Percentiles rank a stretch among this genome's conserved stretches.
Conservation (phyloP, 352 stramenopile genomes). For the Elongisporangium anandrum region DNA sequence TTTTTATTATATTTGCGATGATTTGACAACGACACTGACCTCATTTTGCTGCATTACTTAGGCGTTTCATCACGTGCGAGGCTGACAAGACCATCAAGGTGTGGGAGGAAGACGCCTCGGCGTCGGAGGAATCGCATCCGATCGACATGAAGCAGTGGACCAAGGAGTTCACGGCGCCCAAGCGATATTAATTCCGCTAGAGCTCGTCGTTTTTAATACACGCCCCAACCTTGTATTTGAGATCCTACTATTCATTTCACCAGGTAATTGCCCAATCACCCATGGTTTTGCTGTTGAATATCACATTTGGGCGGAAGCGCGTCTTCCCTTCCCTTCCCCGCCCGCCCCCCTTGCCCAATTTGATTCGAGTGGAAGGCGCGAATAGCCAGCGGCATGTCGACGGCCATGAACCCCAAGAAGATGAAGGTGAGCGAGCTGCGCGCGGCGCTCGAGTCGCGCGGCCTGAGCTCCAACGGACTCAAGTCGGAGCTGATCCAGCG, state of each 20-base stretch:
- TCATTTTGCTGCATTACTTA: slow-evolving; percentile 22
- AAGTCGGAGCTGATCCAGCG: slow-evolving; percentile 90
- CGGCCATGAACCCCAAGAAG: slow-evolving; percentile 85
- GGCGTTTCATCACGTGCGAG: slow-evolving; percentile 97
- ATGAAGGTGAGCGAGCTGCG: slow-evolving; percentile 90
- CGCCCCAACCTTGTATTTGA: background rate
- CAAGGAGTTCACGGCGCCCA: slow-evolving; percentile 89
- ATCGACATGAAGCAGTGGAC: slow-evolving; percentile 98
- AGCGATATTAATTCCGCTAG: slow-evolving; percentile 51
- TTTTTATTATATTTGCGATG: slow-evolving; percentile 3
- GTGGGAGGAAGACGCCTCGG: slow-evolving; percentile 95
- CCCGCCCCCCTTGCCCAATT: background rate
- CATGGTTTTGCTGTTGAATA: too few species aligned
- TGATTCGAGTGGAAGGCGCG: background rate
- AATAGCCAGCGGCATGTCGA: slow-evolving; percentile 29
- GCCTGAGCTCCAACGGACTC: slow-evolving; percentile 78
- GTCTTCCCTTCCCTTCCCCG: slow-evolving; percentile 2
- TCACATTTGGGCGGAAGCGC: background rate
- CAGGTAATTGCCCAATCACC: background rate
- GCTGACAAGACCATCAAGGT: slow-evolving; percentile 99
- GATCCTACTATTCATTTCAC: background rate
- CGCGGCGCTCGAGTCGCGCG: slow-evolving; percentile 73
- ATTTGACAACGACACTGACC: background rate
- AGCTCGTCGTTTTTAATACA: background rate
- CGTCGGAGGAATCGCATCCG: slow-evolving; percentile 94